Conservation (phyloP, 2,329 filamentous ascomycete species). For the Sphaerulina vaccinii region DNA sequence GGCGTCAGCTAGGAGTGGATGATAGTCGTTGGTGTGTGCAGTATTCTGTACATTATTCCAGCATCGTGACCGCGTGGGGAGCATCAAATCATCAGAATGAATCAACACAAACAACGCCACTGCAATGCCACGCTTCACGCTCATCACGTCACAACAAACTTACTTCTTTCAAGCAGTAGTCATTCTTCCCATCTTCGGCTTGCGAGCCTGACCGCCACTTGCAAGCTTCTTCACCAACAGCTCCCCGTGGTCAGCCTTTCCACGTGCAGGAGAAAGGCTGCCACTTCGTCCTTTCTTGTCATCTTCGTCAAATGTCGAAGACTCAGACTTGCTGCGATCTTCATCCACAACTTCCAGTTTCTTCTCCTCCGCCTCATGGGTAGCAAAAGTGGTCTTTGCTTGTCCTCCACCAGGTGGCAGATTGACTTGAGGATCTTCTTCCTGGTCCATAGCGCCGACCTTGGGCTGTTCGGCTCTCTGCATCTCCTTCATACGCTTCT, state of each 20-base stretch:
- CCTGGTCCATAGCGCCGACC: neutral
- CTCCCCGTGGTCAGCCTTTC: slow-evolving; percentile 1
- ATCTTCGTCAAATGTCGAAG: slow-evolving; percentile 5
- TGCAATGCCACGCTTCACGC: neutral
- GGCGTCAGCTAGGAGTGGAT: too few relatives aligned
- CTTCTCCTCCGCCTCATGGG: slow-evolving; percentile 3
- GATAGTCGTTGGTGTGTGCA: too few relatives aligned
- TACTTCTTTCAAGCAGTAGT: neutral
- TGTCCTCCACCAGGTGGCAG: slow-evolving; percentile 9
- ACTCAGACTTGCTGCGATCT: neutral
- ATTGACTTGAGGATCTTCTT: neutral
- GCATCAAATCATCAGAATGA: too few relatives aligned
- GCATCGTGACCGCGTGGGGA: too few relatives aligned
- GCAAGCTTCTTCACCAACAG: slow-evolving; percentile 8
- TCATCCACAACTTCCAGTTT: neutral
- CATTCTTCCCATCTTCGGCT: neutral
- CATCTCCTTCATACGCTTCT: slow-evolving; percentile 5
- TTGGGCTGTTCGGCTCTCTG: slow-evolving; percentile 4
- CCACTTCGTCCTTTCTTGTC: slow-evolving; percentile 1
- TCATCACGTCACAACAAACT: neutral
- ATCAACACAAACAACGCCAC: too few relatives aligned
- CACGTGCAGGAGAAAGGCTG: neutral
- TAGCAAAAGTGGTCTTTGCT: neutral
- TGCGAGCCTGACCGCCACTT: neutral
- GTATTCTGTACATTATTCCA: too few relatives aligned